Base-by-base conservation (phyloP, 129 eudicot species). In the Tagetes erecta region DNA sequence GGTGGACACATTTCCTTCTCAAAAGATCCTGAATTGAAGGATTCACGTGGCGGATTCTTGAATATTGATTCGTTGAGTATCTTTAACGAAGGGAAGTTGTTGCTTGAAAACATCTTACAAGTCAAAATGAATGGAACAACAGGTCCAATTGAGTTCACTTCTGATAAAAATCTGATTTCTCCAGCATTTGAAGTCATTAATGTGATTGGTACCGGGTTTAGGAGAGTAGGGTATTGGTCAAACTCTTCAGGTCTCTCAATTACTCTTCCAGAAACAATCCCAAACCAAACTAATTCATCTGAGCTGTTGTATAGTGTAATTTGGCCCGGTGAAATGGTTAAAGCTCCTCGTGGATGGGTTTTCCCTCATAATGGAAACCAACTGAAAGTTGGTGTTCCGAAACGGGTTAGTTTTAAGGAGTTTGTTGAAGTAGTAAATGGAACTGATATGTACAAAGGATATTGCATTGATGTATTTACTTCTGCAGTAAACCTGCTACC, bases 311-410 rank as follows among this genome's bases (percentile, higher is more conserved):
- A 76, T 60, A 56, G 67, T 33, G 88, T 82, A 9, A 42, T 92
- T 39, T 92, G 96, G 96, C 98, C 98, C 0, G 96, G 98, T 14
- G 80, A 87, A 76, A 83, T 87, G 30, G 66, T 78, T 12, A 72
- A 58, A 45, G 87, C 79, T 51, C 98, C 96, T 34, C 92, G 90
- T 10, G 98, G 98, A 42, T 93, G 96, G 96, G 98, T 87, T 64
- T 93, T 87, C 46, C 96, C 98, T 0, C 83, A 90, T 37, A 86
- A 86, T 20, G 96, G 92, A 40, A 87, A 73, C 35, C 80, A 67
- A 7, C 20, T 93, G 57, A 85, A 78, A 66, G 87, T 93, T 12
- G 96, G 89, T 13, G 92, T 93, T 9, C 90, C 95, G 12, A 74
- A 77, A 8, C 81, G 86, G 9, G 90, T 83, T 66, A 88, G 90